Conservation (phyloP, 805 yeast genomes). For the Metschnikowia arizonensis region DNA sequence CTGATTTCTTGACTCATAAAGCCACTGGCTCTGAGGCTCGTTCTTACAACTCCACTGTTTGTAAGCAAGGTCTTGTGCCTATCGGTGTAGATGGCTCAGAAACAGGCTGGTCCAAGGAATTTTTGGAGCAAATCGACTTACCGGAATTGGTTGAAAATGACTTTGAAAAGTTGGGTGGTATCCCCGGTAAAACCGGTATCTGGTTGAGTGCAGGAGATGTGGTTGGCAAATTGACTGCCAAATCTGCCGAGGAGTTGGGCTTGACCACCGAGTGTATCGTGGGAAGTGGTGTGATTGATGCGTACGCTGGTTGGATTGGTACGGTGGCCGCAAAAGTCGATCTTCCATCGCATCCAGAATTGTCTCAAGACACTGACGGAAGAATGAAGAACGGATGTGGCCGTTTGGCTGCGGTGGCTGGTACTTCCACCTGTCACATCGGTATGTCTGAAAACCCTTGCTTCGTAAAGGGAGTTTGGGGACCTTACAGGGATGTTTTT, state of each 20-base stretch:
- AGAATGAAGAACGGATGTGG: slow-evolving; percentile 63
- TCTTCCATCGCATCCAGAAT: slow-evolving; percentile 48
- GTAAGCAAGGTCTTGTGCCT: slow-evolving; percentile 95
- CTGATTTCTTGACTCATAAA: slow-evolving; percentile 86
- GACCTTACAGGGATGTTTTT: slow-evolving; percentile 92
- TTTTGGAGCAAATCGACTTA: slow-evolving; percentile 63
- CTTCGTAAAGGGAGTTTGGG: slow-evolving; percentile 97
- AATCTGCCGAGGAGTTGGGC: slow-evolving; percentile 80
- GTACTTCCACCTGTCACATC: slow-evolving; percentile 96
- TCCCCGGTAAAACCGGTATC: slow-evolving; percentile 64
- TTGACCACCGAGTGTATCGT: slow-evolving; percentile 75
- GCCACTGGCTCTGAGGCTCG: slow-evolving; percentile 88
- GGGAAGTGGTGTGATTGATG: slow-evolving; percentile 95
- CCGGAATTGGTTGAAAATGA: slow-evolving; percentile 74
- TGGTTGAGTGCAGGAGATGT: slow-evolving; percentile 86
- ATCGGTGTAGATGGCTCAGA: slow-evolving; percentile 81
- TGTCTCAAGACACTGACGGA: slow-evolving; percentile 41
- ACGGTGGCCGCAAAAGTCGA: slow-evolving; percentile 91
- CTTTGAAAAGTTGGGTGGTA: slow-evolving; percentile 80
- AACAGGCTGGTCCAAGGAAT: slow-evolving; percentile 88
- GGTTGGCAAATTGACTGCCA: slow-evolving; percentile 65
- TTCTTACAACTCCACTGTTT: slow-evolving; percentile 84
- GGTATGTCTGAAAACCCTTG: slow-evolving; percentile 79
- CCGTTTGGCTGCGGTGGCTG: slow-evolving; percentile 95
- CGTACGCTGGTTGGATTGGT: slow-evolving; percentile 98